Percentiles rank a stretch among this genome's conserved stretches.
phyloP scores from a whole-genome alignment of 768 basidiomycete genomes.

The Lactifluus subvellereus region DNA sequence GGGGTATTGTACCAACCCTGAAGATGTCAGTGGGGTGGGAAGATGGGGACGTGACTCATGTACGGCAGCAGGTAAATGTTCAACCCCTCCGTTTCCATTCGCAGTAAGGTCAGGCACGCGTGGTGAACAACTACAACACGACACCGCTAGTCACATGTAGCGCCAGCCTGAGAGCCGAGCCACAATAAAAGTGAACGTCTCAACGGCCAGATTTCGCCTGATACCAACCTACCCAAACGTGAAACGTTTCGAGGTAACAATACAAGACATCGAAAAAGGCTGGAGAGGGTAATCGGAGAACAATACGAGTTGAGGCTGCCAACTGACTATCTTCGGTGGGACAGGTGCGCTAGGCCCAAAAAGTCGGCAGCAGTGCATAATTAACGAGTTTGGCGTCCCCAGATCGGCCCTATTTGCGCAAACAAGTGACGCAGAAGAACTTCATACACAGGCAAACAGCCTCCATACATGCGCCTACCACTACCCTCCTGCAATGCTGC shows the following conservation, averaged over 20 bases:
- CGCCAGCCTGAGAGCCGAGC: background rate
- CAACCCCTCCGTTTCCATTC: background rate
- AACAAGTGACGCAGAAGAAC: background rate
- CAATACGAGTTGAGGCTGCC: background rate
- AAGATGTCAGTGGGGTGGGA: background rate
- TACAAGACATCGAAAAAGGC: background rate
- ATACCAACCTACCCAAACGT: background rate
- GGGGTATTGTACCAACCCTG: background rate
- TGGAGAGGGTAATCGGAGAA: background rate
- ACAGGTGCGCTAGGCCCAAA: background rate
- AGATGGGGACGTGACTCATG: background rate
- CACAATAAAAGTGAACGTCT: background rate
- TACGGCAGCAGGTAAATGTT: background rate
- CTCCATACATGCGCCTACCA: constrained; percentile 10
- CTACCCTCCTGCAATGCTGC: constrained; percentile 1
- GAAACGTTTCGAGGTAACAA: background rate
- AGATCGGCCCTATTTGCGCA: background rate
- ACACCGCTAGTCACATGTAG: background rate
- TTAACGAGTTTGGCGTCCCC: background rate
- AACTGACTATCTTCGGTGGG: background rate
- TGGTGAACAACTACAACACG: background rate
- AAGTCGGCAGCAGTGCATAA: background rate
- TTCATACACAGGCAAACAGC: background rate
- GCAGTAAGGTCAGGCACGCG: constrained; percentile 8
- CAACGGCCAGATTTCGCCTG: background rate